Base-by-base conservation (phyloP, 495 filamentous ascomycete genomes). In the Talaromyces stipitatus region DNA sequence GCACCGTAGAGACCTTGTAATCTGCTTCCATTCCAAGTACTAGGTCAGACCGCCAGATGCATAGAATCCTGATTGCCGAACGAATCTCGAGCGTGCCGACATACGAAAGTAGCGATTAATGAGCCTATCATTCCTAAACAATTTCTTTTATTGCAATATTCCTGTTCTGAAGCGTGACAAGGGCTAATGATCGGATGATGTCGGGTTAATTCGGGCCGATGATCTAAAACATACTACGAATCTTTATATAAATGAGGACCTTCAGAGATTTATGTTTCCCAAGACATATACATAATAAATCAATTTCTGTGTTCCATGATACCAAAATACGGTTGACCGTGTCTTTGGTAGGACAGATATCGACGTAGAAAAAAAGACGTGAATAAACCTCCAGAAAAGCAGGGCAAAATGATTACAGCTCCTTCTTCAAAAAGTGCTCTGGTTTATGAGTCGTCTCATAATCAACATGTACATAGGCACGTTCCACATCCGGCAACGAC, bases 381-480 rank as follows among this genome's bases (percentile, higher is more conserved):
- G 14, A 48, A 48, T 48, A 26, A 48, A n/a, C 45, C n/a, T 24
- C 20, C 45, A 16, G 6, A 12, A 33, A 53, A 45, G 45, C 29
- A 12, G 58, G 38, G 41, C 18, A 54, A 30, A 36, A 50, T 24
- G 26, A 36, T 46, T 74, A 83, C 10, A 83, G 63, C 57, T 83
- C 82, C 66, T 85, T 85, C 67, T 85, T 85, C 52, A 84, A 61
- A 43, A 79, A 84, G 60, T 85, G 82, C 70, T 84, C 90, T 9
- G 94, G 94, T 74, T 96, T 95, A 69, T 98, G 94, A n/a, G 86
- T 91, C 6, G 91, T 92, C 78, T 98, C 94, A 62, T 92, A 97
- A 66, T 98, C 94, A 14, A 97, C 91, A 71, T 98, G 94, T 12
- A 97, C 94, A 72, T 97, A 98, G 1, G 91, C 90, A 59, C 94